phyloP scores from a whole-genome alignment of 352 stramenopile genomes.

The Blastocystis sp. region DNA sequence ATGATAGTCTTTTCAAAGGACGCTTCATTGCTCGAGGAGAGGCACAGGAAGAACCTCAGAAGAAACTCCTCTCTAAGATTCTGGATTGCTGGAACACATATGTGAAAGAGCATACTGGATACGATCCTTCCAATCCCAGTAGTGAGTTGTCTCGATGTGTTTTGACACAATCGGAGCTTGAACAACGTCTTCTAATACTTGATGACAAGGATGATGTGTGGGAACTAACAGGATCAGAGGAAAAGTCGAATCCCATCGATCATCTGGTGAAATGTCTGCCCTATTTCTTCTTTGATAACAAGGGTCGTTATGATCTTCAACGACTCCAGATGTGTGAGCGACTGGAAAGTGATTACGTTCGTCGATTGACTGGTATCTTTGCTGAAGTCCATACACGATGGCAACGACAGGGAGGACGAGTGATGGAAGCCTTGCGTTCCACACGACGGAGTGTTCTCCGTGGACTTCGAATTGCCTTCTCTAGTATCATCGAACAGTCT shows the following conservation, averaged over 20 bases:
- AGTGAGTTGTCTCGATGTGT: background rate
- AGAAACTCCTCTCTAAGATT: conserved; percentile 57
- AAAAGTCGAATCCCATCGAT: background rate
- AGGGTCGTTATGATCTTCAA: conserved; percentile 9
- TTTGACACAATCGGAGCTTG: background rate
- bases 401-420: background rate
- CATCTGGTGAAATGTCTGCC: conserved; percentile 53
- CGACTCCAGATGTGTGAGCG: background rate
- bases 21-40: conserved; percentile 39
- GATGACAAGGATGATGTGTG: conserved; percentile 57
- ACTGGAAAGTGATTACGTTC: conserved; percentile 39
- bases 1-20: conserved; percentile 11
- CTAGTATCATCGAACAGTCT: conserved; percentile 43
- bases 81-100: conserved; percentile 46
- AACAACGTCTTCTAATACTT: conserved; percentile 26
- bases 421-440: background rate
- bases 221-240: background rate
- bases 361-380: conserved; percentile 31
- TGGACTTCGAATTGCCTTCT: conserved; percentile 29
- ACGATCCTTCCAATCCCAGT: background rate
- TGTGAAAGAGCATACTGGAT: background rate
- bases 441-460: background rate
- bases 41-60: background rate
- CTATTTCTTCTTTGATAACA: conserved; percentile 49
- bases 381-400: background rate